Percentiles rank a stretch among this genome's conserved stretches.
phyloP scores from a whole-genome alignment of 768 basidiomycete genomes.

The Leccinum pellstonianum region DNA sequence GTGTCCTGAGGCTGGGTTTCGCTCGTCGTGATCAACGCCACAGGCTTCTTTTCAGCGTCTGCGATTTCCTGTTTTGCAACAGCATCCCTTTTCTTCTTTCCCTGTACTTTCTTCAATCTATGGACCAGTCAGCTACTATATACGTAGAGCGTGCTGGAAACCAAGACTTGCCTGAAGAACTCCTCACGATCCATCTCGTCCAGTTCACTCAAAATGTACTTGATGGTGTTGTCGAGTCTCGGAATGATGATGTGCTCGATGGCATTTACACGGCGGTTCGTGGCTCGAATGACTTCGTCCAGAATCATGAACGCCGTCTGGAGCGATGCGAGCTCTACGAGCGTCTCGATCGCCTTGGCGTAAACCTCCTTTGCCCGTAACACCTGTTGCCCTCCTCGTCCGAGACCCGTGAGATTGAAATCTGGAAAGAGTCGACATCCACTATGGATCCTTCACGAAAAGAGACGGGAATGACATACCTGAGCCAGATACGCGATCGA shows the following conservation, averaged over 20 bases:
- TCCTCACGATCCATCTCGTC: constrained; percentile 99
- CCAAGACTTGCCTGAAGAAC: constrained; percentile 70
- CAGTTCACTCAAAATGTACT: constrained; percentile 94
- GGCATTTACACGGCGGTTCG: constrained; percentile 97
- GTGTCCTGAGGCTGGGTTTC: constrained; percentile 12
- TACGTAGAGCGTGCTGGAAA: background rate
- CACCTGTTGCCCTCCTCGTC: constrained; percentile 95
- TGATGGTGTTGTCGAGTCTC: constrained; percentile 93
- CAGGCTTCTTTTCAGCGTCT: constrained; percentile 10
- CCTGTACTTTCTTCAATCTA: constrained; percentile 95
- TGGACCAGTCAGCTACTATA: constrained; percentile 7
- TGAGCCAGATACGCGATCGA: constrained; percentile 79
- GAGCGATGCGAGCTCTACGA: constrained; percentile 94
- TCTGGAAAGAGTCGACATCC: constrained; percentile 45
- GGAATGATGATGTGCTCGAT: constrained; percentile 98
- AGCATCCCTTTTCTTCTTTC: constrained; percentile 90
- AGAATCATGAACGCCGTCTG: constrained; percentile 98
- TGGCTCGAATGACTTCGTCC: constrained; percentile 99
- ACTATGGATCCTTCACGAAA: background rate
- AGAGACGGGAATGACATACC: constrained; percentile 44
- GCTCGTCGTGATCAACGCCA: constrained; percentile 1
- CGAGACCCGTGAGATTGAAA: constrained; percentile 95
- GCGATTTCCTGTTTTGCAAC: constrained; percentile 21
- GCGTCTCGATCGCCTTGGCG: constrained; percentile 94
- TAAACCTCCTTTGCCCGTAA: constrained; percentile 95